Conservation (phyloP, 768 basidiomycete genomes). For the Trametes elegans region DNA sequence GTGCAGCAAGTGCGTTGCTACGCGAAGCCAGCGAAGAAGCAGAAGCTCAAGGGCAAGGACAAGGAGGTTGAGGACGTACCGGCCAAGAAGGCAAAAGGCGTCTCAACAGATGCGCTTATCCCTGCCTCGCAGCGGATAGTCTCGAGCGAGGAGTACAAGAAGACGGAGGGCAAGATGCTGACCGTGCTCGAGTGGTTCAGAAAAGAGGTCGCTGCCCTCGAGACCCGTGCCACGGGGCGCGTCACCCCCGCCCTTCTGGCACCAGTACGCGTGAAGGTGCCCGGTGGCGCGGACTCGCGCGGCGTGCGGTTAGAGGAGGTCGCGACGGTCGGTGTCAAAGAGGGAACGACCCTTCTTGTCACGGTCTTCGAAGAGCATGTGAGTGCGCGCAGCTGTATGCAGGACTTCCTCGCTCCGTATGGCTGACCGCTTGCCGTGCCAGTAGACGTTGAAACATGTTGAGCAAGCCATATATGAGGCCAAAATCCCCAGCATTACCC, state of each 20-base stretch:
- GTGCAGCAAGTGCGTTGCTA: slow-evolving; percentile 9
- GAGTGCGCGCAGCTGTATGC: slow-evolving; percentile 27
- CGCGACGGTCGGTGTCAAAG: slow-evolving; percentile 77
- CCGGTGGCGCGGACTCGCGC: slow-evolving; percentile 27
- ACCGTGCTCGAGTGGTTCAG: slow-evolving; percentile 68
- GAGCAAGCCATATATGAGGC: slow-evolving; percentile 77
- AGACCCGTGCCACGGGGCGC: slow-evolving; percentile 72
- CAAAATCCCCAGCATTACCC: slow-evolving; percentile 67
- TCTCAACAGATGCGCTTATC: slow-evolving; percentile 56
- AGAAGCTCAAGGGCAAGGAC: slow-evolving; percentile 7
- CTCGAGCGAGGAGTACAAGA: slow-evolving; percentile 58
- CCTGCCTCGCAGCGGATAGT: slow-evolving; percentile 67
- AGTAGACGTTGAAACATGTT: slow-evolving; percentile 74
- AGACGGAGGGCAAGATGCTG: slow-evolving; percentile 63
- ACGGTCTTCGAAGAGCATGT: slow-evolving; percentile 81
- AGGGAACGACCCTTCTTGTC: slow-evolving; percentile 70
- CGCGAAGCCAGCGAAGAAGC: slow-evolving; percentile 15
- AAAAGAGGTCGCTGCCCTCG: slow-evolving; percentile 71
- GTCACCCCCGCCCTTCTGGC: slow-evolving; percentile 71
- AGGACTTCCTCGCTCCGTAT: background rate
- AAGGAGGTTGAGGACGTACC: background rate
- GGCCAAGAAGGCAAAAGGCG: slow-evolving; percentile 9
- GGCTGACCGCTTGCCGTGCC: slow-evolving; percentile 1
- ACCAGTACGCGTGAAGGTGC: slow-evolving; percentile 59
- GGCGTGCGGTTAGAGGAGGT: slow-evolving; percentile 57